Evolutionary conservation across 1,284 basidiomycete species (phyloP).

Genomic region (Rhizopogon hawkerae): DNA sequence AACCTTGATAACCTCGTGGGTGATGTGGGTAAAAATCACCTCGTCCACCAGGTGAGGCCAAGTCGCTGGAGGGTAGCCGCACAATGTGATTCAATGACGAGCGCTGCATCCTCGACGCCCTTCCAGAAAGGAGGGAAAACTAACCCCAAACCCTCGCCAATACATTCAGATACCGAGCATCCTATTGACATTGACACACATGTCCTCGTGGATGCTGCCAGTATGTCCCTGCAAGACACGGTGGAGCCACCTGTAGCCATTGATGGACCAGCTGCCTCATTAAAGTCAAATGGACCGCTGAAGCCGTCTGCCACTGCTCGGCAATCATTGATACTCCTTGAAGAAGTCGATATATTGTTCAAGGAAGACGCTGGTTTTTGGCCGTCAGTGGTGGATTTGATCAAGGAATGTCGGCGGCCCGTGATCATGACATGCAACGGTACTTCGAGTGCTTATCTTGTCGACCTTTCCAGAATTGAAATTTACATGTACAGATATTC

Average conservation of each 20-base stretch:
- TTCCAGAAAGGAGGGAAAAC: constrained; percentile 10
- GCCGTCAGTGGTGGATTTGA: constrained; percentile 73
- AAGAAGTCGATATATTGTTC: constrained; percentile 93
- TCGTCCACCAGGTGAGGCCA: constrained; percentile 36
- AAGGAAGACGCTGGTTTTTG: constrained; percentile 90
- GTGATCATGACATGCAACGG: constrained; percentile 92
- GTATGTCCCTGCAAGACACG: constrained; percentile 6
- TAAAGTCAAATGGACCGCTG: constrained; percentile 4
- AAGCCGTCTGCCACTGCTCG: constrained; percentile 28
- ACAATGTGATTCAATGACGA: constrained; percentile 8
- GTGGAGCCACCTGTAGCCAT: constrained; percentile 3
- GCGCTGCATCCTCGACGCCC: constrained; percentile 10
- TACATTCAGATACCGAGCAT: constrained; percentile 1
- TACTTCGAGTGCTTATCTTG: constrained; percentile 27
- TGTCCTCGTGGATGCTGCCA: constrained; percentile 4
- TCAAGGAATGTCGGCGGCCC: constrained; percentile 75
- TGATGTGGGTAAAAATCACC: constrained; percentile 89
- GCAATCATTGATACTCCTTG: constrained; percentile 90
- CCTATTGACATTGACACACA: constrained; percentile 6
- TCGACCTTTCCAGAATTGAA: constrained; percentile 14
- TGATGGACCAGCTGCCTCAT: constrained; percentile 5
- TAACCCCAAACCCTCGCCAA: constrained; percentile 3
- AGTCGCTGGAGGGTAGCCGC: constrained; percentile 18
- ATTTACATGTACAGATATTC: constrained; percentile 46
- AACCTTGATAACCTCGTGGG: constrained; percentile 81